These are phyloP conservation scores for Mycena galopus DNA, from an alignment of 768 basidiomycete genomes.

Conservation along the genomic window DNA sequence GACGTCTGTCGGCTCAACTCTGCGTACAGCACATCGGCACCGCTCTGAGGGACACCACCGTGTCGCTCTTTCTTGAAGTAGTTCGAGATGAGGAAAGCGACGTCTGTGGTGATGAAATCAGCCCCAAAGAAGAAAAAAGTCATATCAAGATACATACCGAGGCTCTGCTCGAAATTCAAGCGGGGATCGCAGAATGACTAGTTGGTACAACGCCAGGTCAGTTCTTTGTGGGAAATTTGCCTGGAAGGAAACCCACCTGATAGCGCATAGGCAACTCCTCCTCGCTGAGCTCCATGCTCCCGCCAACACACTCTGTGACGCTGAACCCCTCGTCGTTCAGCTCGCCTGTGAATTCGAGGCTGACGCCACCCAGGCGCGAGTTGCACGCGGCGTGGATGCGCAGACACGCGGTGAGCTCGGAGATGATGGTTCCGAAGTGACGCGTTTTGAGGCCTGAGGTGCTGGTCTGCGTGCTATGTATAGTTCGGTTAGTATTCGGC, in stretches of 20 bases:
- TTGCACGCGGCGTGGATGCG: conserved; percentile 79
- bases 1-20: conserved; percentile 43
- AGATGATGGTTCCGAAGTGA: conserved; percentile 89
- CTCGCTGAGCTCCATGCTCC: conserved; percentile 94
- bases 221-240: not conserved
- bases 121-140: not conserved
- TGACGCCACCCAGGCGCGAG: conserved; percentile 87
- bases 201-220: no score
- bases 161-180: conserved; percentile 92
- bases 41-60: conserved; percentile 42
- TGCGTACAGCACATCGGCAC: conserved; percentile 50
- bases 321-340: conserved; percentile 91
- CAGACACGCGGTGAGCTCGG: conserved; percentile 86
- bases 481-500: not conserved
- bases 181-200: conserved; percentile 95
- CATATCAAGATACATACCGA: conserved; percentile 69
- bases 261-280: conserved; percentile 93
- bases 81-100: conserved; percentile 89
- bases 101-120: conserved; percentile 59
- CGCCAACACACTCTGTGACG: conserved; percentile 97
- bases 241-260: conserved; percentile 70
- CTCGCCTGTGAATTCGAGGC: conserved; percentile 94
- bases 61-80: conserved; percentile 78
- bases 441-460: conserved; percentile 89
- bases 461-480: conserved; percentile 83